Evolutionary conservation across 2,329 filamentous ascomycete genomes (phyloP).

Genomic region (Sordariomycetes sp.): DNA sequence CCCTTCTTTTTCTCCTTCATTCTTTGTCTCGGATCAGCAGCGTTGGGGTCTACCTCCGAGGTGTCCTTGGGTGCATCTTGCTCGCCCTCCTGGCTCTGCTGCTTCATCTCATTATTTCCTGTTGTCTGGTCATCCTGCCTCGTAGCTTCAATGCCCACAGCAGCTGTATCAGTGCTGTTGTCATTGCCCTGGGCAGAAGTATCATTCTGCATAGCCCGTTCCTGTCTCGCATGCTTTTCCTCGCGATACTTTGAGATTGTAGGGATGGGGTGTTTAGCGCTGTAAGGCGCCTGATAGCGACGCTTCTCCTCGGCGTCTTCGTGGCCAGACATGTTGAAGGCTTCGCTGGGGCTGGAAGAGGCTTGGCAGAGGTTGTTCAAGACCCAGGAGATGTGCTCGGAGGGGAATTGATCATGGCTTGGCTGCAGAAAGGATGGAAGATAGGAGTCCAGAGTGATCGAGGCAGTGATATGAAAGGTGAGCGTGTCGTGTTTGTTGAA

Average conservation of each 20-base stretch:
- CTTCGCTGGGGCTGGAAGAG: neutral
- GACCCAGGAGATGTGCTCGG: too few species aligned
- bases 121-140: conserved; percentile 1
- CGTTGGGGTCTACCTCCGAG: conserved; percentile 23
- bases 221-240: conserved; percentile 32
- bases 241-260: conserved; percentile 39
- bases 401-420: too few species aligned
- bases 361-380: too few species aligned
- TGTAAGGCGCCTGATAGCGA: conserved; percentile 30
- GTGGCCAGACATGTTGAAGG: conserved; percentile 3
- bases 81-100: conserved; percentile 6
- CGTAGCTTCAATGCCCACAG: conserved; percentile 4
- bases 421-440: too few species aligned
- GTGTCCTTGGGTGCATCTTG: conserved; percentile 19
- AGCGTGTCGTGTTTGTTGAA: too few species aligned
- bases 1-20: conserved; percentile 38
- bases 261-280: conserved; percentile 32
- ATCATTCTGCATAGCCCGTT: conserved; percentile 23
- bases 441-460: too few species aligned
- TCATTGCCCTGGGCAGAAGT: conserved; percentile 5
- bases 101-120: neutral
- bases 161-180: neutral
- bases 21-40: conserved; percentile 33
- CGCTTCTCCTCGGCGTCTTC: conserved; percentile 26
- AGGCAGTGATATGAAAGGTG: too few species aligned